Evolutionary conservation across 2,329 filamentous ascomycete genomes (phyloP), one percentile per base, ranked within the genome.

Genomic region (Samsoniella hepiali): DNA sequence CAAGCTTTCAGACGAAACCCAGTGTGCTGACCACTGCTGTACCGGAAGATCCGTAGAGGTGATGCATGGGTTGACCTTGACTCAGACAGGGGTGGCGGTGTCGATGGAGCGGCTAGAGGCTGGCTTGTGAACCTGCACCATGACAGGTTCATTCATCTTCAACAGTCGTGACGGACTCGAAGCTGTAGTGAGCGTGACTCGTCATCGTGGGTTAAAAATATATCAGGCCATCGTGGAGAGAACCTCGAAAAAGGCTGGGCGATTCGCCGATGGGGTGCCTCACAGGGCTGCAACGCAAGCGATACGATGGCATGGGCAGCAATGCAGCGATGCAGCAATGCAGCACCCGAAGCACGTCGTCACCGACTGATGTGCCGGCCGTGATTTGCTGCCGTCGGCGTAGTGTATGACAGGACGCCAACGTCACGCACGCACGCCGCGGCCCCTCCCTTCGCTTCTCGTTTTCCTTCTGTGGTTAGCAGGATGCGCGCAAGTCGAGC

Each of bases 271-370:
- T 56, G 51, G 10, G n/a, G 8, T 8, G 4, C n/a, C 53, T 44
- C 9, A 56, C 59, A 62, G 13, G 42, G 59, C 59, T 61, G 36
- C 58, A 38, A 22, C 51, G 59, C 53, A 62, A 44, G 59, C 59
- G 50, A 62, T 62, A 62, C 51, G 50, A 62, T 62, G 17, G 36
- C 7, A 38, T 29, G 45, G 51, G 59, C 59, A 49, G 38, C 51
- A 27, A 62, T 49, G 51, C 50, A 44, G 29, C 31, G 22, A 38
- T 45, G 59, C 59, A 49, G 38, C 51, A 27, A 62, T 49, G 51
- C 50, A 44, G 29, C 31, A 32, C 49, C 38, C 22, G 22, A 22
- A 10, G 32, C 36, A 38, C 54, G 31, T 56, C 36, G 15, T 29
- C 22, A 29, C 5, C 31, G 22, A n/a, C 31, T 29, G 17, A n/a